Percentiles rank a stretch among this genome's conserved stretches.
These are phyloP conservation scores for Biancaea sappan DNA, from an alignment of 306 rosid species.

Conservation along the genomic window DNA sequence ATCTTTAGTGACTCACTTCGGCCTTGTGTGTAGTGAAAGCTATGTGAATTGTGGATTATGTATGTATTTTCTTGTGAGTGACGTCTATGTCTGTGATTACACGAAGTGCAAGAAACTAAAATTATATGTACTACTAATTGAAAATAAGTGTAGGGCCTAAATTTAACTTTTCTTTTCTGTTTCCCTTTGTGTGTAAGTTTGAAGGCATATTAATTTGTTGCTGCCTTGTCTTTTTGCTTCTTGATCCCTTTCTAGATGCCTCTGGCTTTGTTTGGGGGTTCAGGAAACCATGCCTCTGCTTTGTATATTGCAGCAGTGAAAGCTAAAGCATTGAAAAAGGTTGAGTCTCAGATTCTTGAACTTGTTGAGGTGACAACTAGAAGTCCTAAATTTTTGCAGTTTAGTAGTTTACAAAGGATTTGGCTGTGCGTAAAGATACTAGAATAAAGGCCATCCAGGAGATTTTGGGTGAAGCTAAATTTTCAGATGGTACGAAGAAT, in stretches of 20 bases:
- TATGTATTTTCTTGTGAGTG: background rate
- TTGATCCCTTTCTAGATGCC: slow-evolving; percentile 63
- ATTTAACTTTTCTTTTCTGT: background rate
- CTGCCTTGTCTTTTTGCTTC: slow-evolving; percentile 2
- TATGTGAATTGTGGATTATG: background rate
- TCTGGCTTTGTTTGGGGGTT: slow-evolving; percentile 80
- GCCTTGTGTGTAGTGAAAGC: background rate
- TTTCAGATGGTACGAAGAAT: slow-evolving; percentile 70
- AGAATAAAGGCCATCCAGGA: slow-evolving; percentile 65
- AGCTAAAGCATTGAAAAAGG: slow-evolving; percentile 67
- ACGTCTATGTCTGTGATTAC: background rate
- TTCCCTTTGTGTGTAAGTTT: background rate
- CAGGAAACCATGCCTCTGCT: slow-evolving; percentile 96
- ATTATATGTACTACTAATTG: background rate
- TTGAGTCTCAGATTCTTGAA: slow-evolving; percentile 70
- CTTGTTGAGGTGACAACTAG: slow-evolving; percentile 62
- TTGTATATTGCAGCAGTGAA: slow-evolving; percentile 79
- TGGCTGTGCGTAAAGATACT: slow-evolving; percentile 55
- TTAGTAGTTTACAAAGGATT: slow-evolving; percentile 68
- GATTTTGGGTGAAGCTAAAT: slow-evolving; percentile 61
- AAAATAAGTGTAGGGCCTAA: slow-evolving; percentile 1
- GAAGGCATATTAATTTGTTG: slow-evolving; percentile 6
- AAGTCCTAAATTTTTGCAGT: slow-evolving; percentile 59
- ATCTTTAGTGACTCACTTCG: background rate
- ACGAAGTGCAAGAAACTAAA: background rate